These are phyloP conservation scores for Colletotrichum tropicale DNA, from an alignment of 2,329 filamentous ascomycete genomes.

Conservation along the genomic window DNA sequence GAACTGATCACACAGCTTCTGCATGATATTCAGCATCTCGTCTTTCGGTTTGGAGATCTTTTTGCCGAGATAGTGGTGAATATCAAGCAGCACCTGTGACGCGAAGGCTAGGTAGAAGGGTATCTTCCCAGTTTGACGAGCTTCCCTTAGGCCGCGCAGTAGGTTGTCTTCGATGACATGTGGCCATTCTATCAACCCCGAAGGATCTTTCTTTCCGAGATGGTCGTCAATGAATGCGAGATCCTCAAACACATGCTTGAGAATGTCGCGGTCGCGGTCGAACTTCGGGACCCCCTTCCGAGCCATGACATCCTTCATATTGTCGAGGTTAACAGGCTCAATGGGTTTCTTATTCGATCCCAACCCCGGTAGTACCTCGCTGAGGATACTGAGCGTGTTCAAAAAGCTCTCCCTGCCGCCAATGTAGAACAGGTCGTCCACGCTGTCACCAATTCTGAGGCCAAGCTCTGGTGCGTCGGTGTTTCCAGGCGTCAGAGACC, in stretches of 20 bases:
- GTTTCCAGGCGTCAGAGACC: not conserved
- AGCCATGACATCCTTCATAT: not conserved
- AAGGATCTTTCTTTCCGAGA: not conserved
- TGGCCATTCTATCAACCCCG: not conserved
- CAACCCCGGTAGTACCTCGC: not conserved
- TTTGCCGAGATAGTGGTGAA: slow-evolving; percentile 33
- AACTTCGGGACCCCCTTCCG: not conserved
- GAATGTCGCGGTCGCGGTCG: not conserved
- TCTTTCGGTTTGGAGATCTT: not conserved
- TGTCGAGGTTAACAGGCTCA: not conserved
- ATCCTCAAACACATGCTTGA: not conserved
- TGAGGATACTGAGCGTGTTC: not conserved
- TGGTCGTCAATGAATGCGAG: not conserved
- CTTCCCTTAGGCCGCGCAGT: slow-evolving; percentile 35
- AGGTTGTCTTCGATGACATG: slow-evolving; percentile 37
- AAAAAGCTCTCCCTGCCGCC: not conserved
- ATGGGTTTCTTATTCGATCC: not conserved
- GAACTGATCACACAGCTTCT: not conserved
- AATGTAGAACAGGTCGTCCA: not conserved
- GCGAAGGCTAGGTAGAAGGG: slow-evolving; percentile 43
- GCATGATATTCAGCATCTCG: not conserved
- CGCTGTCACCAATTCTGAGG: not conserved
- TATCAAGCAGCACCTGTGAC: slow-evolving; percentile 45
- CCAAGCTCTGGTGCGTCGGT: slow-evolving; percentile 9
- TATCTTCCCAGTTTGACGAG: slow-evolving; percentile 31